These are phyloP conservation scores for Plasmodium coatneyi DNA, from an alignment of 169 alveolate genomes.

Conservation along the genomic window DNA sequence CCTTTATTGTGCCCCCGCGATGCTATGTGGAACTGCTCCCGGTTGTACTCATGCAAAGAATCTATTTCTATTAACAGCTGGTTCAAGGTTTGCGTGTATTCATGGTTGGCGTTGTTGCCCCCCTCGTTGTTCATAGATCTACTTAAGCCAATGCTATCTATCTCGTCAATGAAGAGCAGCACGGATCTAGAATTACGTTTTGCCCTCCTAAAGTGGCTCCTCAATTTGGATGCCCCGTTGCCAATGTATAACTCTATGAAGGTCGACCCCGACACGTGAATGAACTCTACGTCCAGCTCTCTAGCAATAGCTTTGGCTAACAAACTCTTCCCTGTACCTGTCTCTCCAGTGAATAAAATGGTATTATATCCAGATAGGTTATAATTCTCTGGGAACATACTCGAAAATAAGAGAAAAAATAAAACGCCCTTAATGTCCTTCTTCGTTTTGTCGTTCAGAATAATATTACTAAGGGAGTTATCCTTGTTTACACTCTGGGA, in stretches of 20 bases:
- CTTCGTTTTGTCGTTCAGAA: slow-evolving; percentile 23
- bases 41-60: slow-evolving; percentile 59
- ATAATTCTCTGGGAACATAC: neutral
- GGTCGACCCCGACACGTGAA: slow-evolving; percentile 55
- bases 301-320: slow-evolving; percentile 61
- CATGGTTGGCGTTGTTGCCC: slow-evolving; percentile 15
- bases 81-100: slow-evolving; percentile 65
- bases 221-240: slow-evolving; percentile 63
- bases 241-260: slow-evolving; percentile 72
- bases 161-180: slow-evolving; percentile 56
- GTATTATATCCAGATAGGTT: neutral
- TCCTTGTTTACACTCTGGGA: neutral
- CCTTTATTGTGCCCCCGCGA: neutral
- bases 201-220: slow-evolving; percentile 46
- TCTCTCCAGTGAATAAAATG: slow-evolving; percentile 53
- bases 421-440: slow-evolving; percentile 36
- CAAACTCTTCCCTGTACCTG: slow-evolving; percentile 60
- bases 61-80: slow-evolving; percentile 63
- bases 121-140: neutral
- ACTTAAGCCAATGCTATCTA: slow-evolving; percentile 56
- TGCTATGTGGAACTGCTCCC: neutral
- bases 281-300: slow-evolving; percentile 39
- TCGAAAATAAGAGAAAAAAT: slow-evolving; percentile 33
- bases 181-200: slow-evolving; percentile 25
- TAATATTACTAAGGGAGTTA: slow-evolving; percentile 21